Evolutionary conservation across 1,284 basidiomycete species (phyloP).

Genomic region (Wolfiporia cocos): DNA sequence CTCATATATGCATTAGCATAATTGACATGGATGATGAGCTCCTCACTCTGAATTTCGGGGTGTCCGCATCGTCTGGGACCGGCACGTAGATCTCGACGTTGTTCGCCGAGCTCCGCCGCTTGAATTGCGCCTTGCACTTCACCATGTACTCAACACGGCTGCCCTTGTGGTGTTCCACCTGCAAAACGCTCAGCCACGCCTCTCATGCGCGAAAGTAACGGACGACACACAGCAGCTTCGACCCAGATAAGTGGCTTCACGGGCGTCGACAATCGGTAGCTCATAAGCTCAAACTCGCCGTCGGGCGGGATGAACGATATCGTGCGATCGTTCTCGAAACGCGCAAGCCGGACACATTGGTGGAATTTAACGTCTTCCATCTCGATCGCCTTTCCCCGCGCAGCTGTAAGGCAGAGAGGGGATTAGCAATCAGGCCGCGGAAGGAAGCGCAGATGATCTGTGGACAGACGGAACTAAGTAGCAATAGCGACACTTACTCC

Average conservation of each 20-base stretch:
- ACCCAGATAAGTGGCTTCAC: conserved; percentile 99
- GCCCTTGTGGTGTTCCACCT: conserved; percentile 83
- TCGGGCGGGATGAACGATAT: conserved; percentile 99
- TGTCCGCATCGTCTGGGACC: conserved; percentile 97
- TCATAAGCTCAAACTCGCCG: conserved; percentile 98
- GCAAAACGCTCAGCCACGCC: background rate
- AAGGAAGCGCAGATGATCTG: background rate
- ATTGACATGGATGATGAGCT: too few relatives aligned
- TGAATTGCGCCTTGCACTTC: conserved; percentile 98
- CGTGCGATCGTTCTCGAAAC: conserved; percentile 98
- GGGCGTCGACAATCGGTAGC: conserved; percentile 90
- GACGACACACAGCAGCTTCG: conserved; percentile 73
- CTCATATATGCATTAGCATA: too few relatives aligned
- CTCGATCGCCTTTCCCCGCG: conserved; percentile 96
- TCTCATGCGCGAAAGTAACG: background rate
- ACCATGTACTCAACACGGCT: conserved; percentile 97
- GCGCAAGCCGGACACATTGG: conserved; percentile 98
- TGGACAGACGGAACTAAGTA: background rate
- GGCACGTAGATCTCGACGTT: conserved; percentile 98
- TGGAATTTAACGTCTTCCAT: conserved; percentile 99
- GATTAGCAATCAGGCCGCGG: background rate
- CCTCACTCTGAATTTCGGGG: conserved; percentile 91
- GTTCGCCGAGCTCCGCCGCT: conserved; percentile 93
- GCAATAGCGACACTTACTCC: conserved; percentile 53
- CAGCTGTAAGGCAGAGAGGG: conserved; percentile 47